Conservation (phyloP, 2,329 filamentous ascomycete genomes). For the Orbilia javanica region DNA sequence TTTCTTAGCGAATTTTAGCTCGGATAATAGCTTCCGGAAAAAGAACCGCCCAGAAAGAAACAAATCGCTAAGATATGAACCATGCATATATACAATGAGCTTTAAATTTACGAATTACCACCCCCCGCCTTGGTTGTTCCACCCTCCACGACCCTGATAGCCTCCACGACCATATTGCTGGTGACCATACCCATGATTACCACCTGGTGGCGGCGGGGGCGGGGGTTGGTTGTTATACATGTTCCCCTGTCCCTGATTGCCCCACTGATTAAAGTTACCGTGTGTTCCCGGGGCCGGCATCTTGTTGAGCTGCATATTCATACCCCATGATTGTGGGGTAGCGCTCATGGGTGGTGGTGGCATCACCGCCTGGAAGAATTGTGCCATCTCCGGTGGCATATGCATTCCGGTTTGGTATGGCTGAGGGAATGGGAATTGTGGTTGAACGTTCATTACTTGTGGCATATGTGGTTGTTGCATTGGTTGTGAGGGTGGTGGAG, state of each 20-base stretch:
- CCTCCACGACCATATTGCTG: constrained; percentile 44
- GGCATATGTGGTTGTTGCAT: neutral
- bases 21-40: constrained; percentile 42
- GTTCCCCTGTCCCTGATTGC: constrained; percentile 25
- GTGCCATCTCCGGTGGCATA: constrained; percentile 53
- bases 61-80: constrained; percentile 19
- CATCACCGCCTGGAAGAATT: constrained; percentile 53
- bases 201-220: constrained; percentile 38
- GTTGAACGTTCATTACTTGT: constrained; percentile 18
- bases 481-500: constrained; percentile 24
- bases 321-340: constrained; percentile 28
- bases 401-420: constrained; percentile 45
- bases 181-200: constrained; percentile 40
- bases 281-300: constrained; percentile 29
- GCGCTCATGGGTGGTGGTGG: constrained; percentile 33
- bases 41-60: neutral
- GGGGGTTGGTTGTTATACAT: constrained; percentile 52
- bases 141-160: constrained; percentile 38
- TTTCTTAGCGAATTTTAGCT: constrained; percentile 30
- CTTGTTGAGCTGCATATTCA: constrained; percentile 46
- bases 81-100: constrained; percentile 16
- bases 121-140: constrained; percentile 39
- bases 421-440: constrained; percentile 51
- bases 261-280: constrained; percentile 43
- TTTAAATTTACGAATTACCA: constrained; percentile 16